These are phyloP conservation scores for Tieghemiomyces parasiticus DNA, from an alignment of 192 early-diverging fungal genomes.

Conservation along the genomic window DNA sequence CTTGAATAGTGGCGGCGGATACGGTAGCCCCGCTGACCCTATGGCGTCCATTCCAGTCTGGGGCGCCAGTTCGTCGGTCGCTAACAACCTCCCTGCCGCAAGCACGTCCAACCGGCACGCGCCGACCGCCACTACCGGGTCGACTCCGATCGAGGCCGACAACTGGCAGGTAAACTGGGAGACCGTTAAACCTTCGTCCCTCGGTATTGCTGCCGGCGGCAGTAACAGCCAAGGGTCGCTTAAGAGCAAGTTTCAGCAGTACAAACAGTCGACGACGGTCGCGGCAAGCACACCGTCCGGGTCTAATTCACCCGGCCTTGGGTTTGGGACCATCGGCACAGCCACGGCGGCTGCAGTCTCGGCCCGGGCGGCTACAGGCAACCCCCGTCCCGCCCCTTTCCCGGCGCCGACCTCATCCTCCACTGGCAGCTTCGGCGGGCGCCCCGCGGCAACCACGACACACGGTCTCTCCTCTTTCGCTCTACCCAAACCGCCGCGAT, in stretches of 20 bases:
- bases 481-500: conserved; percentile 8
- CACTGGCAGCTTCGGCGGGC: neutral
- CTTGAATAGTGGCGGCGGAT: no score
- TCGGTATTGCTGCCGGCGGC: no score
- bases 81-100: neutral
- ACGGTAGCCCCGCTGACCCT: no score
- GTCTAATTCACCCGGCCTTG: no score
- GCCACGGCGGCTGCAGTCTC: neutral
- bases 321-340: neutral
- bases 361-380: neutral
- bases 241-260: conserved; percentile 1
- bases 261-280: neutral
- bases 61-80: neutral
- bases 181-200: no score
- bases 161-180: no score
- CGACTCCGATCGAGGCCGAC: no score
- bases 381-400: neutral
- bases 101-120: neutral
- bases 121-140: neutral
- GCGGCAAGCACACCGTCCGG: neutral
- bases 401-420: no score
- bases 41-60: neutral
- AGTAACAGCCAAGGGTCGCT: no score
- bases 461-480: neutral
- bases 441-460: neutral